phyloP scores from a whole-genome alignment of 306 rosid species.

The Nissolia schottii region DNA sequence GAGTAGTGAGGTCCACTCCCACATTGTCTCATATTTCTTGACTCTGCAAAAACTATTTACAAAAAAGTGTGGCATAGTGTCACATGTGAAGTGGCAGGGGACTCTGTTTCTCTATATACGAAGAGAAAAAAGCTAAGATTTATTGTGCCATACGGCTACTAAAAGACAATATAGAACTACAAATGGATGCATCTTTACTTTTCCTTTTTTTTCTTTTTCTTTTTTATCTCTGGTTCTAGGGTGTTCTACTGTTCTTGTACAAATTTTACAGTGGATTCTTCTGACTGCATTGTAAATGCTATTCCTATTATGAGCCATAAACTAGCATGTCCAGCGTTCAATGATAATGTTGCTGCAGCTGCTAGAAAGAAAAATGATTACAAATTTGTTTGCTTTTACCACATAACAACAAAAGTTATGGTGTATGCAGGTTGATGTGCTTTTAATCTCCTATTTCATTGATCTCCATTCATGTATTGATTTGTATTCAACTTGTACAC shows the following conservation, averaged over 20 bases:
- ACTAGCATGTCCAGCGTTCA: constrained; percentile 24
- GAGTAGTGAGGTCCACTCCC: constrained; percentile 17
- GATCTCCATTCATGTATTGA: too few species aligned
- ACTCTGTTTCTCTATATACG: background rate
- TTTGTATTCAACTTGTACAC: too few species aligned
- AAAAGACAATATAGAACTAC: constrained; percentile 5
- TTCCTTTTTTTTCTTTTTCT: too few species aligned
- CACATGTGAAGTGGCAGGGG: constrained; percentile 15
- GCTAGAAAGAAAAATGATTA: background rate
- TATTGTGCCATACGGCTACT: background rate
- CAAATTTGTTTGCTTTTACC: background rate
- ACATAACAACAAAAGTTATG: background rate
- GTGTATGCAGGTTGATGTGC: background rate
- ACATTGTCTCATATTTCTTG: constrained; percentile 8
- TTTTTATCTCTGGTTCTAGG: background rate
- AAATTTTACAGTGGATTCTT: constrained; percentile 11
- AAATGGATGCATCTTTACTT: background rate
- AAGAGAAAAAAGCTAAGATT: background rate
- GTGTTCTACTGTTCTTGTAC: background rate
- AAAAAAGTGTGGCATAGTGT: background rate
- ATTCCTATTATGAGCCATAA: constrained; percentile 20
- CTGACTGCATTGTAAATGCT: background rate
- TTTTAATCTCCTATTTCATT: background rate
- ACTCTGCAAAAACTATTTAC: background rate
- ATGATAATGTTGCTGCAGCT: constrained; percentile 7